These are phyloP conservation scores for Cochlearia excelsa DNA, from an alignment of 345 rosid genomes.

Conservation along the genomic window DNA sequence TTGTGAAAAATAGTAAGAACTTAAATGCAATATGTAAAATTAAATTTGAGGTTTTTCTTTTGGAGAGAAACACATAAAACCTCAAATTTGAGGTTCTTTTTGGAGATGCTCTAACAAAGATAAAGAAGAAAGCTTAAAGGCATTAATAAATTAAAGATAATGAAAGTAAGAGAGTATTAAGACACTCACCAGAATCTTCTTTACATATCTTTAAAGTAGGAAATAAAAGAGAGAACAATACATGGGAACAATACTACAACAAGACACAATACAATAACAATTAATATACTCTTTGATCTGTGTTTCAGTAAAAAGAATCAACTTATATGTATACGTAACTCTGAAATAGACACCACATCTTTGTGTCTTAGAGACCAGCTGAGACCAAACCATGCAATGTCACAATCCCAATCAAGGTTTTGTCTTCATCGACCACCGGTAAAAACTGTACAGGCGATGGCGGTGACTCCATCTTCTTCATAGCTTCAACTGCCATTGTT, in stretches of 20 bases:
- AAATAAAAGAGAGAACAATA: constrained; percentile 15
- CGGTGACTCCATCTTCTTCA: constrained; percentile 96
- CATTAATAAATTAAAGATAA: neutral
- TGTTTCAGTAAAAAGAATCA: constrained; percentile 23
- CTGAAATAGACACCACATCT: constrained; percentile 16
- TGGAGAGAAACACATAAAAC: too few species aligned
- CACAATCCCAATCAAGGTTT: constrained; percentile 74
- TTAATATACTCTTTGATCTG: constrained; percentile 14
- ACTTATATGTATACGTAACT: constrained; percentile 16
- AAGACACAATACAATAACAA: neutral
- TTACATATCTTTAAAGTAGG: constrained; percentile 13
- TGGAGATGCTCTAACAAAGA: too few species aligned
- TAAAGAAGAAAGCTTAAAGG: neutral
- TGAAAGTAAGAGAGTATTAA: constrained; percentile 5
- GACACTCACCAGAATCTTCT: neutral
- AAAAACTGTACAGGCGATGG: constrained; percentile 96
- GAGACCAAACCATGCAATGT: constrained; percentile 96
- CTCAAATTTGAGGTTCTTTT: too few species aligned
- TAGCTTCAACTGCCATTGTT: constrained; percentile 98
- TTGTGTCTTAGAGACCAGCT: constrained; percentile 59
- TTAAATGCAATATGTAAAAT: too few species aligned
- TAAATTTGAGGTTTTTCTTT: too few species aligned
- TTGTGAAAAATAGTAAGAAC: too few species aligned
- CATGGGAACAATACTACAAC: constrained; percentile 7
- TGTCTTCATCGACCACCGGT: constrained; percentile 64